Conservation (phyloP, 129 eudicot species). For the Lactuca sativa region DNA sequence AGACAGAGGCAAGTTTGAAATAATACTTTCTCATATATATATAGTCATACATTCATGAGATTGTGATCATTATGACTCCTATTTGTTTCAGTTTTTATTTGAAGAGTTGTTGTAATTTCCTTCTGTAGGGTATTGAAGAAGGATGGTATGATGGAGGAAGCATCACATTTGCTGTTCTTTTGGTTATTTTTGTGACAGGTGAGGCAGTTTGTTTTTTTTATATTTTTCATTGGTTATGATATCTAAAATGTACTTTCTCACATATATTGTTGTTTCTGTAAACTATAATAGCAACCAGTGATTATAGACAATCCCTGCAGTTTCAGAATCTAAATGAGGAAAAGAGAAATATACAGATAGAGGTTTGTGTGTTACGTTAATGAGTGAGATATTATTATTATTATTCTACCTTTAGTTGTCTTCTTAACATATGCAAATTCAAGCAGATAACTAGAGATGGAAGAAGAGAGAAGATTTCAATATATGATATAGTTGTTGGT, state of each 20-base stretch:
- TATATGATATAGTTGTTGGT: slow-evolving; percentile 88
- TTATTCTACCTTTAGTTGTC: background rate
- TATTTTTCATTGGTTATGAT: background rate
- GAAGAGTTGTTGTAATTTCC: slow-evolving; percentile 1
- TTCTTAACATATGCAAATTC: background rate
- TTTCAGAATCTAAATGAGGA: slow-evolving; percentile 89
- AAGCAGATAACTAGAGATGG: slow-evolving; percentile 86
- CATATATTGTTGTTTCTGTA: slow-evolving; percentile 8
- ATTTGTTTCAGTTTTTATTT: background rate
- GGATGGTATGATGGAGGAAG: slow-evolving; percentile 99
- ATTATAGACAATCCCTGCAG: slow-evolving; percentile 91
- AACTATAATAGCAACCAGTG: slow-evolving; percentile 67
- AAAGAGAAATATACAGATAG: slow-evolving; percentile 79
- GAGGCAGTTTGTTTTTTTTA: background rate
- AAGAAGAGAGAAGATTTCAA: slow-evolving; percentile 81
- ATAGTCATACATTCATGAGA: background rate
- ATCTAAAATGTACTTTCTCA: background rate
- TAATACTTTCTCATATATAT: background rate
- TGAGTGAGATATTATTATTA: background rate
- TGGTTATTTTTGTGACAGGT: slow-evolving; percentile 92
- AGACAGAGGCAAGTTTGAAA: slow-evolving; percentile 63
- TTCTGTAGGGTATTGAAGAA: slow-evolving; percentile 66
- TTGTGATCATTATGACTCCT: background rate
- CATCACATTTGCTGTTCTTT: slow-evolving; percentile 86
- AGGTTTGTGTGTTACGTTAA: slow-evolving; percentile 45